Percentiles rank a stretch among this genome's conserved stretches.
phyloP scores from a whole-genome alignment of 164 flowering plant genomes.

The Kalanchoe fedtschenkoi region DNA sequence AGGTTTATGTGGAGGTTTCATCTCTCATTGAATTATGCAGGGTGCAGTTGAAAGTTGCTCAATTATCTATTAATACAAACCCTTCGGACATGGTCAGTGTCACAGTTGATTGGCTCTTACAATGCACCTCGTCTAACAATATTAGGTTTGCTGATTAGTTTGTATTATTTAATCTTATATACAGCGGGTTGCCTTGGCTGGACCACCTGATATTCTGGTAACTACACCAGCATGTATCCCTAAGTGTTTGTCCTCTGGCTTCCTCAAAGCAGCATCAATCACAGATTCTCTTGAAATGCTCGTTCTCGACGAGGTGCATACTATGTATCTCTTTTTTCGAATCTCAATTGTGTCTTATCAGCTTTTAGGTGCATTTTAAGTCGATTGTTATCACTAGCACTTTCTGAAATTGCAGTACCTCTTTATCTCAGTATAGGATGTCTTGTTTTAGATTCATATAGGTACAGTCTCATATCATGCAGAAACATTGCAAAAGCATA shows the following conservation, averaged over 20 bases:
- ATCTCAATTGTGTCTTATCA: neutral
- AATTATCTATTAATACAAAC: slow-evolving; percentile 53
- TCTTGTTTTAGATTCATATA: no score
- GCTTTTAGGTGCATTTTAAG: neutral
- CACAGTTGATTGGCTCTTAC: neutral
- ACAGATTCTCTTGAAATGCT: slow-evolving; percentile 63
- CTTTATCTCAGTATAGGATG: neutral
- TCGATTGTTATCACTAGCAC: neutral
- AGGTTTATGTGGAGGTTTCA: slow-evolving; percentile 64
- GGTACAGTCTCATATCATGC: no score
- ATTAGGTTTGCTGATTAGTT: neutral
- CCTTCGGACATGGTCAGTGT: slow-evolving; percentile 63
- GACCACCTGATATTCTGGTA: slow-evolving; percentile 77
- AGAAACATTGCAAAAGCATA: no score
- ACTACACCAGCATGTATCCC: slow-evolving; percentile 81
- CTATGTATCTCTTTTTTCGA: neutral
- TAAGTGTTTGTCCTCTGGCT: slow-evolving; percentile 52
- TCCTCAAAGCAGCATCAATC: slow-evolving; percentile 43
- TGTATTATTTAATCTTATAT: slow-evolving; percentile 1
- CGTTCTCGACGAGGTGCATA: slow-evolving; percentile 80
- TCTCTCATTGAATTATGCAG: slow-evolving; percentile 67
- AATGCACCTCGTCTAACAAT: neutral
- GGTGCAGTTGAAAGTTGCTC: slow-evolving; percentile 65
- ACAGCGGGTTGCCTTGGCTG: slow-evolving; percentile 62
- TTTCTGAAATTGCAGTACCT: neutral